phyloP scores from a whole-genome alignment of 2,329 filamentous ascomycete species.

The Herpotrichia juniperi region DNA sequence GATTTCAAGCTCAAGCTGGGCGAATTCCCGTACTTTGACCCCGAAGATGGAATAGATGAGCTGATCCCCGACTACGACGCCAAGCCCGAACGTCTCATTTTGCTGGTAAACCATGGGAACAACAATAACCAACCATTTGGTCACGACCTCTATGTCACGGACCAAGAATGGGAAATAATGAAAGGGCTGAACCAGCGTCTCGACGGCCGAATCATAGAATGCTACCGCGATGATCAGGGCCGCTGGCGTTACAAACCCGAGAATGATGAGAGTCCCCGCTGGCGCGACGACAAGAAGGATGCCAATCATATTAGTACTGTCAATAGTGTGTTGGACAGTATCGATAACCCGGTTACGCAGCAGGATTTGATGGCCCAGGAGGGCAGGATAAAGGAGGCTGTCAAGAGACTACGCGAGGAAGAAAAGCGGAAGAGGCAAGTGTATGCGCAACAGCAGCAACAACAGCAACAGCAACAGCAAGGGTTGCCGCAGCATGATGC shows the following conservation, averaged over 20 bases:
- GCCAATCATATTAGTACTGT: conserved; percentile 89
- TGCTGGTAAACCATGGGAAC: conserved; percentile 73
- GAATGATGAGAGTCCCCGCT: conserved; percentile 65
- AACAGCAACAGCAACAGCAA: conserved; percentile 7
- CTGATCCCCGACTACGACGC: conserved; percentile 77
- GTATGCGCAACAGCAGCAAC: background rate
- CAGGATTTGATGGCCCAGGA: conserved; percentile 76
- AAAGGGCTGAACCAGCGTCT: conserved; percentile 76
- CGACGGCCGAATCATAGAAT: conserved; percentile 90
- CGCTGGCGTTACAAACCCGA: conserved; percentile 76
- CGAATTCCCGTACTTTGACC: conserved; percentile 74
- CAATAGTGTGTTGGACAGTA: conserved; percentile 85
- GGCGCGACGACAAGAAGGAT: conserved; percentile 90
- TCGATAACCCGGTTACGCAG: conserved; percentile 82
- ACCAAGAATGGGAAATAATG: conserved; percentile 81
- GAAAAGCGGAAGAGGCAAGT: conserved; percentile 40
- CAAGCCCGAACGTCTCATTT: conserved; percentile 69
- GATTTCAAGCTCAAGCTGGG: conserved; percentile 82
- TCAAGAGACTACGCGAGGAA: conserved; percentile 67
- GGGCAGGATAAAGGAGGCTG: conserved; percentile 75
- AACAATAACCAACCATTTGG: conserved; percentile 70
- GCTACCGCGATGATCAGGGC: conserved; percentile 75
- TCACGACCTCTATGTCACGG: conserved; percentile 68
- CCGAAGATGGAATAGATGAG: conserved; percentile 71
- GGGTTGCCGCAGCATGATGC: conserved; percentile 23